Base-by-base conservation (phyloP, 306 rosid species). In the Rosa lucieae region DNA sequence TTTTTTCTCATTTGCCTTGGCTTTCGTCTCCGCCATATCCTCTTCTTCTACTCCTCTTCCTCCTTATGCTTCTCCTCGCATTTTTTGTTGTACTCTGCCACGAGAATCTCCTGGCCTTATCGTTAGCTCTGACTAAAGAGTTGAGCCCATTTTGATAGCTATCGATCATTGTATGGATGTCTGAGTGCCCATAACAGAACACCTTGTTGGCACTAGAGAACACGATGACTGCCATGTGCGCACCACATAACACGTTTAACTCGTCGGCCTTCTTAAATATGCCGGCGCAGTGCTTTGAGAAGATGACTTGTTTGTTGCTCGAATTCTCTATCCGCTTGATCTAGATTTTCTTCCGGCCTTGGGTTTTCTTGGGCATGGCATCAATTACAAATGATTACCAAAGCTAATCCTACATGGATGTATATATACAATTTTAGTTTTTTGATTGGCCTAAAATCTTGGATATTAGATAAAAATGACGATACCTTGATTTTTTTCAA, bases 21-120 rank as follows among this genome's bases (percentile, higher is more conserved):
- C 43, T 0, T 48, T 40, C 4, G 35, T 35, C 21, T 26, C 59
- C 59, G 2, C 61, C 8, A 29, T 23, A 29, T 23, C 58, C 29
- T 47, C 59, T 10, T 71, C 75, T 26, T 71, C 75, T n/a, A 55
- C 21, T 71, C 61, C 59, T 48, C 75, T 55, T 47, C 32, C 43
- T 23, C 75, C 7, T 14, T 71, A 29, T 29, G 29, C 29, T 29
- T 29, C 29, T 29, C 29, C 29, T 29, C 29, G 29, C 29, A 29
- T 29, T 29, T 29, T 29, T 29, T 29, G 29, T 29, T 29, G 29
- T 29, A 29, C 29, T 29, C 29, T 29, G 29, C 29, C 29, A 29
- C 29, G 29, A 29, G 29, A 29, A 29, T 29, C 29, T 29, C 29
- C 29, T 29, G 2, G n/a, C n/a, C n/a, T 15, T 15, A 6, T 53